Evolutionary conservation across 106 monocot genomes (phyloP).

Genomic region (Allium fistulosum): DNA sequence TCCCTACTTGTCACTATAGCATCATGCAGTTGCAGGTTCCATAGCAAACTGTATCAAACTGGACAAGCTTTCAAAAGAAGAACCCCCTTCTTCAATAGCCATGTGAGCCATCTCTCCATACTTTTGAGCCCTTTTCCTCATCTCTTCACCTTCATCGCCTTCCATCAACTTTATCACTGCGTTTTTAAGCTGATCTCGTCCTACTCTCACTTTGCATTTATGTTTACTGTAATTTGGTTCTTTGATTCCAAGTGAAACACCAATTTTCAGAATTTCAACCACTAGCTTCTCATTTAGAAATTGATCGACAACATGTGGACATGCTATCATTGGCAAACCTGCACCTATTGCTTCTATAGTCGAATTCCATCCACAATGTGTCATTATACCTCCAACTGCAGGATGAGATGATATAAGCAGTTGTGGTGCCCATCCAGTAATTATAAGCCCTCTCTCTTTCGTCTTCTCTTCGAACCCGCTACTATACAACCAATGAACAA

Average conservation of each 20-base stretch:
- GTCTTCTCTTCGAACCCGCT: slow-evolving; percentile 6
- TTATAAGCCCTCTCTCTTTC: slow-evolving; percentile 1
- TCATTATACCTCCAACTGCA: neutral
- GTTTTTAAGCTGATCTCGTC: neutral
- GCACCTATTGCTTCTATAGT: neutral
- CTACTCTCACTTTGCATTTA: neutral
- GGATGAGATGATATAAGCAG: too few relatives aligned
- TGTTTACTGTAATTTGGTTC: neutral
- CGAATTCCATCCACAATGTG: too few relatives aligned
- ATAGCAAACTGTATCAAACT: neutral
- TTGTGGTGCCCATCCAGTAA: slow-evolving; percentile 14
- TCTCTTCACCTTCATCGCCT: neutral
- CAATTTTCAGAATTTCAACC: slow-evolving; percentile 11
- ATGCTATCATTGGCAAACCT: slow-evolving; percentile 18
- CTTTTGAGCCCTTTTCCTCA: slow-evolving; percentile 5
- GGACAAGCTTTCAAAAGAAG: slow-evolving; percentile 7
- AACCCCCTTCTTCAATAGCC: slow-evolving; percentile 11
- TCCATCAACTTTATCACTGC: slow-evolving; percentile 4
- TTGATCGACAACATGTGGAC: neutral
- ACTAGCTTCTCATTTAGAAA: slow-evolving; percentile 17
- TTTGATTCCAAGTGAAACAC: neutral
- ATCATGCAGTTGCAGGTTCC: too few relatives aligned
- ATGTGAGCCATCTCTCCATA: slow-evolving; percentile 5
- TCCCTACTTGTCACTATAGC: too few relatives aligned
- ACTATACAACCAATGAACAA: slow-evolving; percentile 2